Evolutionary conservation across 345 rosid species (phyloP).

Genomic region (Iberis pinnata): DNA sequence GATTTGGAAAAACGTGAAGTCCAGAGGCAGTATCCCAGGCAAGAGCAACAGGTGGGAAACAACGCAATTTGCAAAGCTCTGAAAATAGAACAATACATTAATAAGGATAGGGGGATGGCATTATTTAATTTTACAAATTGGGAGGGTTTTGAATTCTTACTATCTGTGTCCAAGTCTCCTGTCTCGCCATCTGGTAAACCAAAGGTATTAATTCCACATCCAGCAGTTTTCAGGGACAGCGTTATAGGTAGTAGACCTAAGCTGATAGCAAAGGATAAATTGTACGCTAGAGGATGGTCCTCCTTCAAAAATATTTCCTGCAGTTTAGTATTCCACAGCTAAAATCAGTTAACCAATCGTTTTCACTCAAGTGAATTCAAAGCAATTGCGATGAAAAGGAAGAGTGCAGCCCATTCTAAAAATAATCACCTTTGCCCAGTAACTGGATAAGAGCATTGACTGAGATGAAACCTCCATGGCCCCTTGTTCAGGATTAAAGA

Average conservation of each 20-base stretch:
- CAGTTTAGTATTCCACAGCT: conserved; percentile 28
- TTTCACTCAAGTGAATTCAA: conserved; percentile 10
- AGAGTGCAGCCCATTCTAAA: conserved; percentile 17
- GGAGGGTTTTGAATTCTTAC: conserved; percentile 40
- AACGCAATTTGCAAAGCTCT: conserved; percentile 95
- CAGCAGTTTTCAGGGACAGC: conserved; percentile 61
- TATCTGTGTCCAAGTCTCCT: conserved; percentile 58
- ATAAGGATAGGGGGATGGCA: too few species aligned
- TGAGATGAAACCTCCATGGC: conserved; percentile 52
- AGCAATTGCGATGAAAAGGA: conserved; percentile 14
- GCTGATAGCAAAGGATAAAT: conserved; percentile 69
- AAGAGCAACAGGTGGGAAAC: conserved; percentile 96
- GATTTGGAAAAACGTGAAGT: conserved; percentile 67
- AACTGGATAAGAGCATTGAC: conserved; percentile 57
- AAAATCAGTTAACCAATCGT: conserved; percentile 22
- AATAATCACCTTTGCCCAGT: conserved; percentile 60
- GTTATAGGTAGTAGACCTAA: conserved; percentile 81
- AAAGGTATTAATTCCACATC: conserved; percentile 78
- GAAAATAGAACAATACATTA: conserved; percentile 27
- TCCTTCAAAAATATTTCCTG: conserved; percentile 74
- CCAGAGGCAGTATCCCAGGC: conserved; percentile 94
- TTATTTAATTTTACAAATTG: too few species aligned
- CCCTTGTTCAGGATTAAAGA: conserved; percentile 83
- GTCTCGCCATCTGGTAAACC: conserved; percentile 70
- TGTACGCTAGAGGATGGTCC: conserved; percentile 86